Evolutionary conservation across 345 rosid species (phyloP), one percentile per base, ranked within the genome.

Genomic region (Hibiscus syriacus): DNA sequence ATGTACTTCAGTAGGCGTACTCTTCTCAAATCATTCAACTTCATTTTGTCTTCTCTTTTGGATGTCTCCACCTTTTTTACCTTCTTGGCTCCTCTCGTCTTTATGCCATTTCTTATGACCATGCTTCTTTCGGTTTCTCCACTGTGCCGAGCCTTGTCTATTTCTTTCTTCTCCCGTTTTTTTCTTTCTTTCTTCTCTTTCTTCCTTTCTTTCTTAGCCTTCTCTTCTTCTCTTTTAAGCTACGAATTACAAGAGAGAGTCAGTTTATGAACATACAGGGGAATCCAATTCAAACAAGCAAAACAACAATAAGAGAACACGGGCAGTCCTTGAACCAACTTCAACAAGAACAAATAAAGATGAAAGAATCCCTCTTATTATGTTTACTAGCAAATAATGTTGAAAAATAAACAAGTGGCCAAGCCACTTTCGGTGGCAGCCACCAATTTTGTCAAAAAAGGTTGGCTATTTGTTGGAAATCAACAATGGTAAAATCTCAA

Each of bases 1-100:
- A 56, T 81, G 85, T 57, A 89, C 98, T 69, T 83, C 82, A 0
- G 92, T 82, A 48, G 87, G 64, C 7, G 72, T 78, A 80, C 94
- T 87, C 78, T 75, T 86, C 54, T 80, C 84, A 52, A 67, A 55
- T 3, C 48, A 64, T 48, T 84, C 88, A 6, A 58, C 68, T 58
- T 81, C 86, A 4, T 50, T 73, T 38, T 67, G 72, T 23, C 48
- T 25, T 59, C 54, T 73, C 79, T 76, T 79, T 62, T 68, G 70
- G 68, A 25, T 38, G 52, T 69, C 79, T 59, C 69, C 68, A 41
- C 65, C 73, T 64, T 73, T 83, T 41, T 71, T 45, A 73, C 54
- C 76, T 60, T 17, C 85, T 38, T 39, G 75, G 46, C 27, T 66
- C 23, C 71, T 57, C 63, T 72, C 72, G 26, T 61, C 78, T 66